Evolutionary conservation across 345 rosid species (phyloP).

Genomic region (Citrus maxima): DNA sequence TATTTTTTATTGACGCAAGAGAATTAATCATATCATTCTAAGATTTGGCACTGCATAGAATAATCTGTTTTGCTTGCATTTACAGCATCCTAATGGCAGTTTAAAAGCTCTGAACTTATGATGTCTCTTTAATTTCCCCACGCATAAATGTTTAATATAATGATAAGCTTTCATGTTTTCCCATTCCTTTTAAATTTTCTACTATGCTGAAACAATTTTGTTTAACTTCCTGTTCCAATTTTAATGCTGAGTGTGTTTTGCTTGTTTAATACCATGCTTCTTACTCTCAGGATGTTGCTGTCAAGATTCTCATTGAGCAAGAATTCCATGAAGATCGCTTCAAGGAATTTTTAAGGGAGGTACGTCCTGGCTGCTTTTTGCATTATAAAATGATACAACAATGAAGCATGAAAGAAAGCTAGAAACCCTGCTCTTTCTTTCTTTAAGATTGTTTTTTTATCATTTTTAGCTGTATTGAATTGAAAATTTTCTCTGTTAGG

Average conservation of each 20-base stretch:
- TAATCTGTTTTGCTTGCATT: neutral
- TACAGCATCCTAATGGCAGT: neutral
- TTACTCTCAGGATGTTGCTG: constrained; percentile 52
- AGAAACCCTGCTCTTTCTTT: constrained; percentile 1
- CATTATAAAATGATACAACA: neutral
- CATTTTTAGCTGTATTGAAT: neutral
- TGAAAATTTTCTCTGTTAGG: constrained; percentile 25
- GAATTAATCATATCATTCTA: neutral
- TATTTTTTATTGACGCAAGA: neutral
- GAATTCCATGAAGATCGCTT: constrained; percentile 39
- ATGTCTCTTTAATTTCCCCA: neutral
- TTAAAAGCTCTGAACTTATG: neutral
- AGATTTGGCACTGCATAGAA: neutral
- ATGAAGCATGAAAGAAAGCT: neutral
- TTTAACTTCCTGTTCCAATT: neutral
- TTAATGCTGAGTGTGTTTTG: neutral
- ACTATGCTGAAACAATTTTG: neutral
- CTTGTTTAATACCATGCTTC: constrained; percentile 11
- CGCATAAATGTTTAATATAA: neutral
- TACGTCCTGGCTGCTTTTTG: constrained; percentile 12
- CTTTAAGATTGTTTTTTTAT: neutral
- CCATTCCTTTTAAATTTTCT: neutral
- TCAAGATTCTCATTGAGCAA: constrained; percentile 55
- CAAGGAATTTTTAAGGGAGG: constrained; percentile 51
- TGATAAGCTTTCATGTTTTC: neutral